Evolutionary conservation across 2,329 filamentous ascomycete species (phyloP), one percentile per base, ranked within the genome.

Genomic region (Alternaria dauci): DNA sequence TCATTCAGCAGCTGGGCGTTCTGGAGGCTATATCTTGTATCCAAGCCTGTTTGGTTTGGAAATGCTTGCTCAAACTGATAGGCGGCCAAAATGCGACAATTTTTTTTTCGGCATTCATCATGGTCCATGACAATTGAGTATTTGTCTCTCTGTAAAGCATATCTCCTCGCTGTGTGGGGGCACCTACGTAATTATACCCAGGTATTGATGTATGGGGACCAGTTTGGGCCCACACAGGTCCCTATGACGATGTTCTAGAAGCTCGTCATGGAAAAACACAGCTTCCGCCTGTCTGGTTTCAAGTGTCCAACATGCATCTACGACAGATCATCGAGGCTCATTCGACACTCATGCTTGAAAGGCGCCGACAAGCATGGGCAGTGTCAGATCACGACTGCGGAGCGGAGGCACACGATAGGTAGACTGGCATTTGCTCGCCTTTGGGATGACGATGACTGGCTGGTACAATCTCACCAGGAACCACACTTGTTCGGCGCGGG

Each of bases 1-100:
- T 65, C 59, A 74, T 48, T 68, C 56, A 57, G 64, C 53, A 69
- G 70, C 69, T 70, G 50, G 74, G 74, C 74, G 75, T 76, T 74
- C 60, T 62, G 56, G 62, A 50, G 55, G 57, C 52, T 52, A 23
- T 42, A 16, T 59, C 44, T 52, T 41, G 47, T 43, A 51, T 16
- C 18, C 30, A 39, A 26, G 38, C 43, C 52, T 30, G 54, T 56
- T 51, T 58, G 32, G 50, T 62, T n/a, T 44, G 59, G 52, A 48
- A 50, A 52, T 42, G 50, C 42, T 46, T 52, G 43, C 54, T 58
- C 44, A 47, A 32, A 34, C 30, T 26, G 55, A 36, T 63, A 62
- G 57, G 41, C 44, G 38, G 52, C 18, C 43, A 46, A 52, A 55
- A 59, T 58, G 56, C 48, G 43, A 64, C 36, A 44, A 18, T 8